Evolutionary conservation across 2,329 filamentous ascomycete species (phyloP).

Genomic region (Verticillium klebahnii): DNA sequence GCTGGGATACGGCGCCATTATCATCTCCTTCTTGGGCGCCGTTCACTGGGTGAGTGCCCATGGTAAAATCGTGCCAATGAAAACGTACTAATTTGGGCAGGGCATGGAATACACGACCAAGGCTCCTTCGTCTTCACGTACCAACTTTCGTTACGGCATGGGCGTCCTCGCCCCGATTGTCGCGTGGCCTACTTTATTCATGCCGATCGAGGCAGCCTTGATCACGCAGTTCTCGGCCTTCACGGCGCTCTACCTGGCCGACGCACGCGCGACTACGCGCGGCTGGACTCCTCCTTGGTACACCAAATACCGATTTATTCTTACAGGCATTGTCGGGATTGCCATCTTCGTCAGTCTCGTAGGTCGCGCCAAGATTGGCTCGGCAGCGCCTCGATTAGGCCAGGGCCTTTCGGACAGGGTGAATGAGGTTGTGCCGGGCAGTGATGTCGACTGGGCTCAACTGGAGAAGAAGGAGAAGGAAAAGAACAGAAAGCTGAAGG

Average conservation of each 20-base stretch:
- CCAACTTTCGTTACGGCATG: slow-evolving; percentile 77
- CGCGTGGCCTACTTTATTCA: slow-evolving; percentile 84
- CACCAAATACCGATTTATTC: slow-evolving; percentile 80
- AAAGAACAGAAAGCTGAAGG: slow-evolving; percentile 30
- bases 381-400: slow-evolving; percentile 26
- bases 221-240: slow-evolving; percentile 85
- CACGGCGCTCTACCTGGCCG: slow-evolving; percentile 79
- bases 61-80: background rate
- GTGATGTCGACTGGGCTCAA: slow-evolving; percentile 39
- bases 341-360: slow-evolving; percentile 78
- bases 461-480: slow-evolving; percentile 36
- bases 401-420: slow-evolving; percentile 33
- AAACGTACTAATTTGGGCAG: slow-evolving; percentile 16
- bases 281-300: slow-evolving; percentile 89
- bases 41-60: slow-evolving; percentile 67
- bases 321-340: slow-evolving; percentile 83
- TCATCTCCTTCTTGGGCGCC: slow-evolving; percentile 89
- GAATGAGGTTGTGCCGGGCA: slow-evolving; percentile 26
- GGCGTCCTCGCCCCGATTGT: slow-evolving; percentile 74
- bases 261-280: slow-evolving; percentile 64
- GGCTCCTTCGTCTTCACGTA: slow-evolving; percentile 55
- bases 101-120: slow-evolving; percentile 78
- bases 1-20: slow-evolving; percentile 85
- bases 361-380: slow-evolving; percentile 71
- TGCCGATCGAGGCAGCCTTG: slow-evolving; percentile 80